Conservation (phyloP, 108 stramenopile species). For the Skeletonema costatum region DNA sequence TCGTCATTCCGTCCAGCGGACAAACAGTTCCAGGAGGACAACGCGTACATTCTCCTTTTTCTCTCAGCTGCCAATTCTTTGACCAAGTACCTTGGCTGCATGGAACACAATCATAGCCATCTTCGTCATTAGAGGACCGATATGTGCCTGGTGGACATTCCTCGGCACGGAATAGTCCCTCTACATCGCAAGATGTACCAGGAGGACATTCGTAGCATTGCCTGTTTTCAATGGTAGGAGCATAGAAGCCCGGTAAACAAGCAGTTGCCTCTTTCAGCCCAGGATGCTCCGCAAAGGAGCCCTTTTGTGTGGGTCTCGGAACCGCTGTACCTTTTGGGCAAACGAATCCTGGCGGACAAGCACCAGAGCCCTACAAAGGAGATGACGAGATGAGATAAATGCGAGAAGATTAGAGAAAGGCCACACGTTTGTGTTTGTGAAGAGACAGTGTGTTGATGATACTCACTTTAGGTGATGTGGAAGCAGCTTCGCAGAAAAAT, state of each 20-base stretch:
- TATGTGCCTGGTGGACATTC: constrained; percentile 48
- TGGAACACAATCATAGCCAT: constrained; percentile 62
- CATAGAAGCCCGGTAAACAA: constrained; percentile 75
- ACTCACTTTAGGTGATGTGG: constrained; percentile 17
- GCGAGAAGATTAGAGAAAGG: neutral
- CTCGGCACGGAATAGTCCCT: constrained; percentile 39
- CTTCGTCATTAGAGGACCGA: constrained; percentile 22
- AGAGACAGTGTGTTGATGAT: neutral
- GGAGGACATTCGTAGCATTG: constrained; percentile 44
- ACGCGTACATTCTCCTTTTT: constrained; percentile 73
- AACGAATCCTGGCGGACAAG: constrained; percentile 80
- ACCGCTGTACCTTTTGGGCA: constrained; percentile 81
- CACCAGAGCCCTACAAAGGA: constrained; percentile 62
- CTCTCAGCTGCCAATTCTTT: constrained; percentile 88
- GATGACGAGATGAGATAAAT: neutral
- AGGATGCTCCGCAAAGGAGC: constrained; percentile 63
- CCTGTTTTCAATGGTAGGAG: constrained; percentile 71
- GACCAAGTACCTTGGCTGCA: constrained; percentile 91
- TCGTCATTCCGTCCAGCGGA: constrained; percentile 75
- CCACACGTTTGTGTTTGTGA: neutral
- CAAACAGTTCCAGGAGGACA: constrained; percentile 84
- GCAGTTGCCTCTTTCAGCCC: constrained; percentile 71
- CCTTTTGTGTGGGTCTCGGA: constrained; percentile 79
- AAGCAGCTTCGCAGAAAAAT: constrained; percentile 75
- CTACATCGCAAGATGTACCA: constrained; percentile 36